These are phyloP conservation scores for Aureobasidium sp. DNA, from an alignment of 2,329 filamentous ascomycete species.

Conservation along the genomic window DNA sequence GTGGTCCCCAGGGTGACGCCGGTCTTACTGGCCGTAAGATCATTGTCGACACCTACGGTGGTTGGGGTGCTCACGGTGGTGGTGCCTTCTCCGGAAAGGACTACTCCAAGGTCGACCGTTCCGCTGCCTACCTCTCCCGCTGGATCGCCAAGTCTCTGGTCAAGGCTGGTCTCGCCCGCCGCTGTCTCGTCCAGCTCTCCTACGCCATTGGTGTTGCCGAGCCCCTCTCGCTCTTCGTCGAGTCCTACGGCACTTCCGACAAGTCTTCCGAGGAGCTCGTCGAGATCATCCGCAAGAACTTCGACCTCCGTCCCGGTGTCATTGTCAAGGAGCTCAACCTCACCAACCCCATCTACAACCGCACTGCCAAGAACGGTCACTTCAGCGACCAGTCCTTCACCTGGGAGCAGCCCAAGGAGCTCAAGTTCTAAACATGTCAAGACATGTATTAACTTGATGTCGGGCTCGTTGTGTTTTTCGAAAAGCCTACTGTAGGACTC, in stretches of 20 bases:
- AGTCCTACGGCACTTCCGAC: conserved; percentile 90
- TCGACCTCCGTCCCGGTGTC: conserved; percentile 95
- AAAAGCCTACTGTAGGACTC: conserved; percentile 6
- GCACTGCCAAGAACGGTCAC: conserved; percentile 99
- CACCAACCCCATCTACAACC: conserved; percentile 90
- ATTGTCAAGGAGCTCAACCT: conserved; percentile 97
- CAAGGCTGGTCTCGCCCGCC: conserved; percentile 77
- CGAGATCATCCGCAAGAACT: conserved; percentile 90
- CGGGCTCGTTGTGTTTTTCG: background rate
- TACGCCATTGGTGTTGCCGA: conserved; percentile 99
- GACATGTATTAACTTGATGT: conserved; percentile 10
- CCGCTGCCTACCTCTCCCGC: conserved; percentile 91
- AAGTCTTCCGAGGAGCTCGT: conserved; percentile 91
- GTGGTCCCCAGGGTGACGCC: conserved; percentile 97
- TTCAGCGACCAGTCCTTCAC: conserved; percentile 97
- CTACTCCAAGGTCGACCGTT: conserved; percentile 99
- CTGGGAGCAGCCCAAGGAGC: conserved; percentile 96
- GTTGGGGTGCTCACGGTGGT: conserved; percentile 99
- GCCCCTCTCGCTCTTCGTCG: conserved; percentile 95
- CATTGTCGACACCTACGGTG: conserved; percentile 99
- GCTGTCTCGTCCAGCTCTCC: conserved; percentile 92
- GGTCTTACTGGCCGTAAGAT: conserved; percentile 99
- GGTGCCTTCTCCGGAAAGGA: conserved; percentile 99
- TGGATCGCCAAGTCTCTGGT: conserved; percentile 99
- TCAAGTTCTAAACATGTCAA: conserved; percentile 66